Evolutionary conservation across 257 asterid species (phyloP).

Genomic region (Solanum bukasovii): DNA sequence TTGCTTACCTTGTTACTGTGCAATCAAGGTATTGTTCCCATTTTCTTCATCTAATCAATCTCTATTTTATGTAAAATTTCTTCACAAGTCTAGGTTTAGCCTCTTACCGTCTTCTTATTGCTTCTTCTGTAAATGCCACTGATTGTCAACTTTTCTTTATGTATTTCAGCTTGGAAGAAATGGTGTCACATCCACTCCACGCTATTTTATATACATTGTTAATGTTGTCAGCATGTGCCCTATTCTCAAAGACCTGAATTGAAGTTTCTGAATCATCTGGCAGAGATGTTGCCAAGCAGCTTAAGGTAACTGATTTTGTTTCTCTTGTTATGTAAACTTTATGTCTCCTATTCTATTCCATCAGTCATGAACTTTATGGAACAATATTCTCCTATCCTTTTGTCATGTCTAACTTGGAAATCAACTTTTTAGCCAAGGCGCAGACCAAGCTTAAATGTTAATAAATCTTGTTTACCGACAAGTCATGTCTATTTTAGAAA

Average conservation of each 20-base stretch:
- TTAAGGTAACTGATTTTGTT: conserved; percentile 27
- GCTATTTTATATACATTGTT: conserved; percentile 48
- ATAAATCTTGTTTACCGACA: too few relatives aligned
- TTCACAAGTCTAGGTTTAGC: neutral
- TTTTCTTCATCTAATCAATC: neutral
- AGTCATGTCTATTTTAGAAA: too few relatives aligned
- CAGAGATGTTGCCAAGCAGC: conserved; percentile 59
- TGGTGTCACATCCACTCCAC: conserved; percentile 58
- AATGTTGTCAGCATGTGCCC: conserved; percentile 61
- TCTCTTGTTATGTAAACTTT: neutral
- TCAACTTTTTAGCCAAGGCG: too few relatives aligned
- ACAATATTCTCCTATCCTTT: too few relatives aligned
- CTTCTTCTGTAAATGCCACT: neutral
- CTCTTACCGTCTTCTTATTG: neutral
- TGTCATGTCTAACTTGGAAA: too few relatives aligned
- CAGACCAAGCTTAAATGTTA: too few relatives aligned
- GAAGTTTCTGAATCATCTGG: conserved; percentile 68
- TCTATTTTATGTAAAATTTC: neutral
- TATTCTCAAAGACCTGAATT: conserved; percentile 58
- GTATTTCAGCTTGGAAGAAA: conserved; percentile 43
- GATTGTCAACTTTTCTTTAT: neutral
- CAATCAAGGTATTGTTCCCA: conserved; percentile 37
- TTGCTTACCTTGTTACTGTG: conserved; percentile 56
- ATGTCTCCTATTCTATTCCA: neutral
- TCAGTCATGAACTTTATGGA: too few relatives aligned